Percentiles rank a stretch among this genome's conserved stretches.
phyloP scores from a whole-genome alignment of 2,329 filamentous ascomycete genomes.

The Sarocladium strictum region DNA sequence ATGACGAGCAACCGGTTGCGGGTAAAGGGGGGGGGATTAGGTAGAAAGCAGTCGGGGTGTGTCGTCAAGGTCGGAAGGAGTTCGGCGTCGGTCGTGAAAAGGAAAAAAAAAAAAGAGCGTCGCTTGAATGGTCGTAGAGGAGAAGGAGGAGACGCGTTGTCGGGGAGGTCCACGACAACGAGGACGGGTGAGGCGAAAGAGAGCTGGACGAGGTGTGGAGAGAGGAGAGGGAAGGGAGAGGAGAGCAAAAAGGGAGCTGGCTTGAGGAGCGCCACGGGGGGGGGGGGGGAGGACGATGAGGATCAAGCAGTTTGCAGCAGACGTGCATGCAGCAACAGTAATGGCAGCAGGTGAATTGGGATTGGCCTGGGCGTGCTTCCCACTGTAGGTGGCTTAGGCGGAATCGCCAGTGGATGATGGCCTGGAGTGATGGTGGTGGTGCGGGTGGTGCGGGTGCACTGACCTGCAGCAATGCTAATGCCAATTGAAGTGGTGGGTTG shows the following conservation, averaged over 20 bases:
- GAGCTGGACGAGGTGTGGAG: conserved; percentile 9
- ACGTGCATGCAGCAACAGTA: not conserved
- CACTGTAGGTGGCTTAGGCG: not conserved
- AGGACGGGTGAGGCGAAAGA: conserved; percentile 7
- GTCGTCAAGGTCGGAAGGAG: not conserved
- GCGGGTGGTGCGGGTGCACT: conserved; percentile 5
- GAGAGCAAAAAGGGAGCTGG: conserved; percentile 5
- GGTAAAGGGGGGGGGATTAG: not conserved
- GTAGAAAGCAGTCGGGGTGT: not conserved
- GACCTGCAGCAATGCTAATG: conserved; percentile 2
- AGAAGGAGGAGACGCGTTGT: not conserved
- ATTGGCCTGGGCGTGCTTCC: not conserved
- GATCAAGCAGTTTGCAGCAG: not conserved
- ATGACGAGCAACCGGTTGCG: not conserved
- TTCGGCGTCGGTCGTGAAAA: not conserved
- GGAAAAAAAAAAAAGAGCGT: conserved; percentile 2
- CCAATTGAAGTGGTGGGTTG: not conserved
- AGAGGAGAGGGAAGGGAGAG: conserved; percentile 9
- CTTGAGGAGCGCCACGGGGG: not conserved
- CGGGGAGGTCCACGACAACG: conserved; percentile 3
- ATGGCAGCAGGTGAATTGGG: conserved; percentile 4
- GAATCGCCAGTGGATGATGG: not conserved
- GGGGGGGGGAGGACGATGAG: not conserved
- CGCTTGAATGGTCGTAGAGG: not conserved
- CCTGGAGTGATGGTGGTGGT: not conserved